These are phyloP conservation scores for Cardiosporidium cionae DNA, from an alignment of 169 alveolate species.

Conservation along the genomic window DNA sequence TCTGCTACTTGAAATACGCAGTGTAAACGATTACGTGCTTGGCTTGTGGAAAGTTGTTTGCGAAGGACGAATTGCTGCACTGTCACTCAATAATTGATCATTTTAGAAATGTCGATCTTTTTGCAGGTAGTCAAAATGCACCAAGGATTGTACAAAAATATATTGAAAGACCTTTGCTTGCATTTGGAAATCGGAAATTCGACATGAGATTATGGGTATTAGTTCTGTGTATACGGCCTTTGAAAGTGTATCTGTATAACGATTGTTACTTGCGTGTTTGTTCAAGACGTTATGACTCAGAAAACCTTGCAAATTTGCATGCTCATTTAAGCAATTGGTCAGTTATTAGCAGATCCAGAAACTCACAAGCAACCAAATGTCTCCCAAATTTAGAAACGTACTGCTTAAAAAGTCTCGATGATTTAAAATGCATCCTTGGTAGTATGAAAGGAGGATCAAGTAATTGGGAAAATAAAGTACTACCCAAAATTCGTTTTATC, in stretches of 20 bases:
- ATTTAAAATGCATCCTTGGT: not conserved
- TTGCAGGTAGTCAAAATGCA: conserved; percentile 48
- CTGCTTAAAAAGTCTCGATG: not conserved
- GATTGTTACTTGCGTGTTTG: conserved; percentile 85
- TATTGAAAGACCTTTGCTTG: conserved; percentile 78
- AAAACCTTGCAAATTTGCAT: not conserved
- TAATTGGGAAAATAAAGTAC: not conserved
- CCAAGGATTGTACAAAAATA: conserved; percentile 81
- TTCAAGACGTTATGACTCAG: conserved; percentile 50
- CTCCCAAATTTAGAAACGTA: not conserved
- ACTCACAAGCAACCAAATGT: not conserved
- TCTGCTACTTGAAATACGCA: not conserved
- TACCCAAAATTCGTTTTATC: not conserved
- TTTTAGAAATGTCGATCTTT: not conserved
- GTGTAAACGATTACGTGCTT: not conserved
- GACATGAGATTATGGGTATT: conserved; percentile 86
- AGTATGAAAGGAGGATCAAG: not conserved
- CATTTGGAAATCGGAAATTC: conserved; percentile 80
- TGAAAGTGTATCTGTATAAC: conserved; percentile 76
- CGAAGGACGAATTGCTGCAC: not conserved
- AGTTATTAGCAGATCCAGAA: not conserved
- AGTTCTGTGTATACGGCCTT: conserved; percentile 77
- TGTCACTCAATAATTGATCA: not conserved
- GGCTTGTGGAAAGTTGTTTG: not conserved
- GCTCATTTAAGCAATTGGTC: conserved; percentile 20